Base-by-base conservation (phyloP, 495 filamentous ascomycete genomes). In the Aeminium ludgeri region DNA sequence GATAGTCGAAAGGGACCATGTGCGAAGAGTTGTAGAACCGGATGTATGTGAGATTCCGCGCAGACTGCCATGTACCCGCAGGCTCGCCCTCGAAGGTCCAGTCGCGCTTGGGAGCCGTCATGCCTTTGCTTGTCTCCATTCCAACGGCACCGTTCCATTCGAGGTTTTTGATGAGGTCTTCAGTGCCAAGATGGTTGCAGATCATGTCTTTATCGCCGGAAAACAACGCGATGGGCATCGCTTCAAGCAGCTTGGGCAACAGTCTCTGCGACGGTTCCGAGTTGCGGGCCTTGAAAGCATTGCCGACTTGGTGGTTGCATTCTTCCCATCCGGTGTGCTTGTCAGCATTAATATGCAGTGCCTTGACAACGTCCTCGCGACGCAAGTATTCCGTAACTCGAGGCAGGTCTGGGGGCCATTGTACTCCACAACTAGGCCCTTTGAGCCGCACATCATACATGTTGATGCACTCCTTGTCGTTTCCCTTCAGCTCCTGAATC, bases 1-100 rank as follows among this genome's bases (percentile, higher is more conserved):
- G 76, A 49, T 78, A 80, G 57, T 97, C 87, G 56, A 85, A 96
- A 5, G 89, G 89, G 2, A 95, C 89, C 89, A 97, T 97, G 57
- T 97, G 89, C 38, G 78, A 85, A 23, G 82, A 73, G 60, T 96
- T 94, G 66, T 92, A 87, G 61, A 96, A 92, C 20, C 89, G 66
- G 10, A 96, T 76, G 58, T 97, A 97, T 5, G 89, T 97, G 35
- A 97, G 62, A 55, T 96, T 96, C 37, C 91, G 75, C 1, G 89
- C 89, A 58, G 81, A 70, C 62, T 97, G 89, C 63, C 89, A 96
- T 54, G 86, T 77, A 30, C 89, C 89, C 13, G 87, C 89, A 0
- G 78, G 64, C 49, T 95, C 76, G 44, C 76, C 82, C 57, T 96
- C 91, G 49, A 96, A 95, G 3, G 80, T 82, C 91, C 89, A 97